A percentile compares a stretch with the other conserved stretches of the same genome.
Evolutionary conservation across 2,329 filamentous ascomycete genomes (phyloP).

Genomic region (Incumbomyces delicatus): DNA sequence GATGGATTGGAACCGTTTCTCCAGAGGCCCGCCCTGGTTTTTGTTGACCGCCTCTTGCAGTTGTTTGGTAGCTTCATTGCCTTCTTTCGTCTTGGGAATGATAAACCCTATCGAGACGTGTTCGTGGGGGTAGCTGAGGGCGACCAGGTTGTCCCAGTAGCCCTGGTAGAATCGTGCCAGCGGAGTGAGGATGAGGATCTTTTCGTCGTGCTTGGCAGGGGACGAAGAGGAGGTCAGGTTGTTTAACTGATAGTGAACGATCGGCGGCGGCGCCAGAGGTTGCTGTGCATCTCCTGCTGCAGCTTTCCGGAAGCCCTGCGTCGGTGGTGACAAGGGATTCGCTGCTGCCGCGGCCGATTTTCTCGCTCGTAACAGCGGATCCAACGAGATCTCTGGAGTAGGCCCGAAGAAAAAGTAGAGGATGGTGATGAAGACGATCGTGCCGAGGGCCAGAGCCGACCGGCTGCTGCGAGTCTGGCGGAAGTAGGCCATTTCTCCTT

Average conservation of each 20-base stretch:
- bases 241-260: slow-evolving; percentile 90
- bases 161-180: slow-evolving; percentile 85
- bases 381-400: slow-evolving; percentile 8
- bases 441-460: slow-evolving; percentile 12
- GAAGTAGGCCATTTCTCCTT: slow-evolving; percentile 9
- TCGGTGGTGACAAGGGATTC: slow-evolving; percentile 63
- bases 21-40: slow-evolving; percentile 73
- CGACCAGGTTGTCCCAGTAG: slow-evolving; percentile 90
- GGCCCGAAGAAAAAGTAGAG: slow-evolving; percentile 17
- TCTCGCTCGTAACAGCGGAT: slow-evolving; percentile 31
- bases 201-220: slow-evolving; percentile 70
- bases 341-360: slow-evolving; percentile 49
- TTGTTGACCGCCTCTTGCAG: slow-evolving; percentile 77
- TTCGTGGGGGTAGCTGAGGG: slow-evolving; percentile 80
- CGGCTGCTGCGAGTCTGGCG: slow-evolving; percentile 15
- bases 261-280: slow-evolving; percentile 61
- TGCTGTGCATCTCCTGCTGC: slow-evolving; percentile 26
- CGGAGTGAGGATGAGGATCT: slow-evolving; percentile 82
- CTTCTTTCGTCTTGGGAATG: slow-evolving; percentile 84
- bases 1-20: slow-evolving; percentile 79
- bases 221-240: slow-evolving; percentile 74
- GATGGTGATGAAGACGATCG: slow-evolving; percentile 15
- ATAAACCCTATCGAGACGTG: slow-evolving; percentile 94
- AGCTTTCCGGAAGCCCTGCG: slow-evolving; percentile 60
- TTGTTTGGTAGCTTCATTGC: slow-evolving; percentile 72